Evolutionary conservation across 306 rosid species (phyloP), one percentile per base, ranked within the genome.

Genomic region (Medicago lupulina): DNA sequence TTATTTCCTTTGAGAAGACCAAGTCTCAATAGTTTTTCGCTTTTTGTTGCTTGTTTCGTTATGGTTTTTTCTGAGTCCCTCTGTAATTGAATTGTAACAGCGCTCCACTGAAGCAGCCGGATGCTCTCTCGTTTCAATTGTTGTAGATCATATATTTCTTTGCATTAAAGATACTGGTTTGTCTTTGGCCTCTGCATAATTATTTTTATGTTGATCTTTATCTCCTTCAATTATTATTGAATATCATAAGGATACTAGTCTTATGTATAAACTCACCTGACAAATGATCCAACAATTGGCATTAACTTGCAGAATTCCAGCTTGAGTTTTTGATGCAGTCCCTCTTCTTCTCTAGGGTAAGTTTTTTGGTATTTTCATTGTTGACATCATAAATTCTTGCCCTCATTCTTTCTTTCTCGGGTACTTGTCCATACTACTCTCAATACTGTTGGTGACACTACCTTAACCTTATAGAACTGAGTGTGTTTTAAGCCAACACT

Each of bases 321-420:
- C 98, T 93, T 31, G 98, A 93, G 73, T 90, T 93, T 86, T 82
- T 89, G 83, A 88, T 93, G 95, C 98, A 93, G 87, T 90, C 98
- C 53, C 93, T 93, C 81, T 76, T 82, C 80, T 93, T 93, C 88
- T 90, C 95, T 73, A 89, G 98, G 97, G 98, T 93, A 93, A 58
- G 67, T 51, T 51, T 78, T 50, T 74, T 67, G 13, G 65, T 43
- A 54, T 47, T 61, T 47, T 39, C 58, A 59, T 70, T 53, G 8
- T 68, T 63, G 64, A 51, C 68, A 53, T 62, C 46, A 38, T 76
- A 54, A 8, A 9, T 55, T 41, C 57, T 40, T 40, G 46, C 23
- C 40, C n/a, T 34, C 41, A 7, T 41, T 76, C 15, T 69, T 73
- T 50, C 25, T 69, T 73, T 50, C 50, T 67, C 43, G 72, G 74